Evolutionary conservation across 75 land plant species (phyloP).

Genomic region (Adiantum capillusveneris): DNA sequence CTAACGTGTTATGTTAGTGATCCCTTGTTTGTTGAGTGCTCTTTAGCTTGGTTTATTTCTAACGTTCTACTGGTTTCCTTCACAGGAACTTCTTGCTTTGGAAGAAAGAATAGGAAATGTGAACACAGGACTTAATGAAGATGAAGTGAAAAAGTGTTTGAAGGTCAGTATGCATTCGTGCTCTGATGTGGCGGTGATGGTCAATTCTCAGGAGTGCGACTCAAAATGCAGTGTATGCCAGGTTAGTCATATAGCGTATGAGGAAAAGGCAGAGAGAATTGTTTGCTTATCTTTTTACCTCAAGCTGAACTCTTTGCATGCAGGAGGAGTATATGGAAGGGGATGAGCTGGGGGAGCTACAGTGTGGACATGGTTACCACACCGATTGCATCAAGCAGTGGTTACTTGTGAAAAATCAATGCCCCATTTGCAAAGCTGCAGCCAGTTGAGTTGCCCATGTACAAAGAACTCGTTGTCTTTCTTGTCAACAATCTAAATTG

Average conservation of each 20-base stretch:
- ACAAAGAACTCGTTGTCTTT: too few relatives aligned
- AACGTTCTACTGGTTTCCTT: background rate
- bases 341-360: conserved; percentile 50
- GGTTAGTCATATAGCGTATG: conserved; percentile 15
- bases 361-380: conserved; percentile 69
- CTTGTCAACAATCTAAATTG: too few relatives aligned
- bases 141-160: conserved; percentile 8
- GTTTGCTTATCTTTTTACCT: background rate
- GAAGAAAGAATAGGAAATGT: conserved; percentile 37
- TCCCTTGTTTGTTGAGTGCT: background rate
- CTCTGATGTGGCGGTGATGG: conserved; percentile 16
- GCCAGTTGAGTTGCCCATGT: background rate
- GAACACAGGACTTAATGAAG: conserved; percentile 23
- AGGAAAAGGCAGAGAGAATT: background rate
- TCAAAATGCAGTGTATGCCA: conserved; percentile 34
- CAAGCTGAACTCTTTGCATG: background rate
- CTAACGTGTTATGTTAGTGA: background rate
- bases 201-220: conserved; percentile 25
- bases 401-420: conserved; percentile 57
- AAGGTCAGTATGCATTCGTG: conserved; percentile 22
- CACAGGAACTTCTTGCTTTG: conserved; percentile 35
- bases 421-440: conserved; percentile 27
- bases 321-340: conserved; percentile 68
- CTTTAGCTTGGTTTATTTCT: background rate
- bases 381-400: conserved; percentile 59